phyloP scores from a whole-genome alignment of 2,329 filamentous ascomycete species.

The Penicillium decumbens region DNA sequence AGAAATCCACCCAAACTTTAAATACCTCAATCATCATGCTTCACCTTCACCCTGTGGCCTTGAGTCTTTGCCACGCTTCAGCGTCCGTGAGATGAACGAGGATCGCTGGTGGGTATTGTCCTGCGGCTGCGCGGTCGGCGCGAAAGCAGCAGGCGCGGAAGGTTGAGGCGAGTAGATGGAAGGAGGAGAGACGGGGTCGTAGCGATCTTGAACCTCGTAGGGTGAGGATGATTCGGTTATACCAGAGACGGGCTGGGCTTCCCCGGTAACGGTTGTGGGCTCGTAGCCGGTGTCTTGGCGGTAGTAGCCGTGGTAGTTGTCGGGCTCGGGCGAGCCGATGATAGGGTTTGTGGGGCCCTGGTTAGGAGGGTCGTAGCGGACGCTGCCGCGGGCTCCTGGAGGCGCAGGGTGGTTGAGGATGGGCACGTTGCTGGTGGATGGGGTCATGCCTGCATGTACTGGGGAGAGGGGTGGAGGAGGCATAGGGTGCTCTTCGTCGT shows the following conservation, averaged over 20 bases:
- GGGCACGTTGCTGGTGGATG: constrained; percentile 23
- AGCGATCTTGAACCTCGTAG: constrained; percentile 41
- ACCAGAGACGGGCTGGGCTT: constrained; percentile 63
- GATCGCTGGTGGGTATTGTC: not conserved
- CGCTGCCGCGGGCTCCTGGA: constrained; percentile 18
- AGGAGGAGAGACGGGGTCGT: constrained; percentile 68
- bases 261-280: constrained; percentile 6
- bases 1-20: not conserved
- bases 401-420: constrained; percentile 26
- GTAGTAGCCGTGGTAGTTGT: constrained; percentile 18
- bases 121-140: not conserved
- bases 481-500: constrained; percentile 6
- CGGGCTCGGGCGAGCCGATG: constrained; percentile 13
- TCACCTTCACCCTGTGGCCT: not conserved
- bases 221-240: constrained; percentile 10
- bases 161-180: constrained; percentile 57
- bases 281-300: constrained; percentile 14
- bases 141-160: constrained; percentile 1
- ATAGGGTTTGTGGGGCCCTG: constrained; percentile 11
- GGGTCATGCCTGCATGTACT: constrained; percentile 17
- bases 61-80: constrained; percentile 7
- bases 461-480: constrained; percentile 17
- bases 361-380: constrained; percentile 19
- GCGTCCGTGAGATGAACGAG: constrained; percentile 11
- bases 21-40: not conserved